Evolutionary conservation across 768 basidiomycete species (phyloP).

Genomic region (Tephrocybe sp.): DNA sequence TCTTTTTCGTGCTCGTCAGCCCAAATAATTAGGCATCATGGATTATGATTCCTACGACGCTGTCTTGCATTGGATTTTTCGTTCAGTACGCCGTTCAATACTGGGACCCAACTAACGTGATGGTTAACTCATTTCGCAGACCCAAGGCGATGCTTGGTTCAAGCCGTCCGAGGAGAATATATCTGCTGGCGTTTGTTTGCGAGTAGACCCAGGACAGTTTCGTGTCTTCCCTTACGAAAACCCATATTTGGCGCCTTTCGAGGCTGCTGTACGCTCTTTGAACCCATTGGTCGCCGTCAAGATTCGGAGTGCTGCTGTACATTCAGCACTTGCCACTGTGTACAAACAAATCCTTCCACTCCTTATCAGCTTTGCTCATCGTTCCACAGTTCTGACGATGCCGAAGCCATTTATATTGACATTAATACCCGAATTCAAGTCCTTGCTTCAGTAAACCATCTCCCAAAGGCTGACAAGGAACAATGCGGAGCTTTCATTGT

Average conservation of each 20-base stretch:
- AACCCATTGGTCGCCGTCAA: constrained; percentile 89
- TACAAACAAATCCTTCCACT: constrained; percentile 26
- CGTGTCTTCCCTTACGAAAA: constrained; percentile 88
- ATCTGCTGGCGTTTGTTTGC: constrained; percentile 75
- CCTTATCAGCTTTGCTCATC: neutral
- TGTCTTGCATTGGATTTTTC: constrained; percentile 78
- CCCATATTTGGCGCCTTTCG: constrained; percentile 76
- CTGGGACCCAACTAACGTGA: neutral
- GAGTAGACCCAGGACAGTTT: constrained; percentile 67
- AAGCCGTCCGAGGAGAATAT: constrained; percentile 83
- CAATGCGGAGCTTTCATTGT: constrained; percentile 89
- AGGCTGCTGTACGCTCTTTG: constrained; percentile 69
- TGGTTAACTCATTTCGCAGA: constrained; percentile 39
- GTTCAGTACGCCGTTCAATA: constrained; percentile 46
- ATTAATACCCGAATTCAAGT: constrained; percentile 85
- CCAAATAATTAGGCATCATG: constrained; percentile 42
- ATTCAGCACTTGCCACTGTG: constrained; percentile 74
- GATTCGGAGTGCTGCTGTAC: constrained; percentile 74
- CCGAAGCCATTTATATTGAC: constrained; percentile 68
- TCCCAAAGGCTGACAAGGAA: constrained; percentile 84
- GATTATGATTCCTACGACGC: constrained; percentile 85
- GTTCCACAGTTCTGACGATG: constrained; percentile 52
- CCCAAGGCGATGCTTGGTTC: constrained; percentile 84
- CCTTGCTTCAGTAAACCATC: constrained; percentile 62
- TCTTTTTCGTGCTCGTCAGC: constrained; percentile 26